Conservation (phyloP, 495 filamentous ascomycete species). For the Aspergillus conjunctus region DNA sequence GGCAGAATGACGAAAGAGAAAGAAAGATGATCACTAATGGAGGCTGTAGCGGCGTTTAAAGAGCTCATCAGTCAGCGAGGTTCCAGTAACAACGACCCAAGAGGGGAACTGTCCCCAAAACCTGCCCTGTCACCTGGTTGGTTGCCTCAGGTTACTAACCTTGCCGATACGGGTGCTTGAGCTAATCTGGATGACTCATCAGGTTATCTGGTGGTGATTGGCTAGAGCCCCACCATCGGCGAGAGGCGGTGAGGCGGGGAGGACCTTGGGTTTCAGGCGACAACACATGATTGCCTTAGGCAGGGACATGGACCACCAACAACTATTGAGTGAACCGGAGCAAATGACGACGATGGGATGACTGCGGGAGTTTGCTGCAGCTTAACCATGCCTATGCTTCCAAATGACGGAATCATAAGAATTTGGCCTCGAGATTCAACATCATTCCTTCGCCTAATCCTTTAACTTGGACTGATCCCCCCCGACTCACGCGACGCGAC, state of each 20-base stretch:
- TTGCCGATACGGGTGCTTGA: background rate
- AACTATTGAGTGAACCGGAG: background rate
- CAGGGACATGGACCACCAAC: background rate
- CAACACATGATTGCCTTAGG: background rate
- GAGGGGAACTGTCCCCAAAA: constrained; percentile 29
- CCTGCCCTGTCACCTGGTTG: background rate
- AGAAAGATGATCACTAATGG: constrained; percentile 19
- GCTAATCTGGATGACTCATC: constrained; percentile 19
- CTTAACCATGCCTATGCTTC: background rate
- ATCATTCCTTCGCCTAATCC: background rate
- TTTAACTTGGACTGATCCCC: background rate
- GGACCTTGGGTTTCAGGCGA: background rate
- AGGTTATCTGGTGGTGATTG: constrained; percentile 7
- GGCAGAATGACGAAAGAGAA: constrained; percentile 23
- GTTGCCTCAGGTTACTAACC: constrained; percentile 11
- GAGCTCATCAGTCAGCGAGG: constrained; percentile 31
- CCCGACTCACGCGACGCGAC: constrained; percentile 10
- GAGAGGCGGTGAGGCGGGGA: background rate
- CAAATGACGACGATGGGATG: background rate
- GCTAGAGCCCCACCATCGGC: constrained; percentile 14
- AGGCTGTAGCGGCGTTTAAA: constrained; percentile 11
- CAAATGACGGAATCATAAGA: background rate
- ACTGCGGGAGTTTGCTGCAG: background rate
- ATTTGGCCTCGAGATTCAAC: background rate
- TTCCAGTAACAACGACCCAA: constrained; percentile 30